Percentiles rank a stretch among this genome's conserved stretches.
phyloP scores from a whole-genome alignment of 73 alveolate species.

The Symbiodinium natans region DNA sequence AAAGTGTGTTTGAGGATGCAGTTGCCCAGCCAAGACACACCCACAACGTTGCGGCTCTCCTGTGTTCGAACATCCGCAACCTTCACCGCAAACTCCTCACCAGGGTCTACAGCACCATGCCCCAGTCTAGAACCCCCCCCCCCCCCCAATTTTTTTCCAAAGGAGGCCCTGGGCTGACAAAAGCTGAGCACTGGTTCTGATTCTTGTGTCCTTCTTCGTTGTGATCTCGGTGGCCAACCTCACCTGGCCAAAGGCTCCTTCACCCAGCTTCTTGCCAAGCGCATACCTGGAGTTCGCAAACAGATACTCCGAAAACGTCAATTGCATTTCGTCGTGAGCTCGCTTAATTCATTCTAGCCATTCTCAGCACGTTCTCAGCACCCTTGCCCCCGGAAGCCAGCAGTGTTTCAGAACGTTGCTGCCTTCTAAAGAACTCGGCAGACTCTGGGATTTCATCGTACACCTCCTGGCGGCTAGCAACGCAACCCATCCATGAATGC shows the following conservation, averaged over 20 bases:
- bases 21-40: neutral
- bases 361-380: no score
- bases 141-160: no score
- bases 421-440: constrained; percentile 33
- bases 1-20: no score
- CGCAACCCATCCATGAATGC: constrained; percentile 46
- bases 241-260: constrained; percentile 66
- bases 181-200: no score
- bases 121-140: no score
- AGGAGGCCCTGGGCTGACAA: no score
- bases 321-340: no score
- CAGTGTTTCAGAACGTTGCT: neutral
- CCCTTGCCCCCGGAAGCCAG: neutral
- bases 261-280: constrained; percentile 57
- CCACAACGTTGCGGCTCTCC: neutral
- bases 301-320: no score
- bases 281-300: constrained; percentile 9
- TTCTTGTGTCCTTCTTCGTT: neutral
- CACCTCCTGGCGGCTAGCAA: neutral
- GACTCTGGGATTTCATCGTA: constrained; percentile 8
- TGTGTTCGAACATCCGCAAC: constrained; percentile 23
- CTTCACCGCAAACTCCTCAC: constrained; percentile 10
- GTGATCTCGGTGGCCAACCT: constrained; percentile 29
- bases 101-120: no score
- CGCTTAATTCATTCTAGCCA: no score